Base-by-base conservation (phyloP, 106 monocot genomes). In the Phalaenopsis aphrodite region DNA sequence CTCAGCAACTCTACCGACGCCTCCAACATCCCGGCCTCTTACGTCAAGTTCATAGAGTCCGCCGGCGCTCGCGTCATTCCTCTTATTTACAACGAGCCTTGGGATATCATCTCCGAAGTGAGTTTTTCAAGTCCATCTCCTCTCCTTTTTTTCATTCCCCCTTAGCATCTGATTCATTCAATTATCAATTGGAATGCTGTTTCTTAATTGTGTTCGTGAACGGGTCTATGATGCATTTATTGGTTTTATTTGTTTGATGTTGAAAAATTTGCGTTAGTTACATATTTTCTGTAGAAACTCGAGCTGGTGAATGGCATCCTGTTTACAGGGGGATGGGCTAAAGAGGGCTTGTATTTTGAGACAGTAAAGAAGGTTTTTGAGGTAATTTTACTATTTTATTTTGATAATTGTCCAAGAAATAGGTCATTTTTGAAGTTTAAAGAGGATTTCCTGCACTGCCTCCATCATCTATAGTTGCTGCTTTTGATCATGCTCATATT, bases 1-100 rank as follows among this genome's bases (percentile, higher is more conserved):
- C 85, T 91, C 72, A 88, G 81, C 67, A 90, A 89, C 67, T 66
- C 64, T 73, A 84, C 92, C 17, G 65, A 57, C 61, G 78, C 82
- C 21, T 91, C 93, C 75, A 85, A 89, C 81, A 90, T 91, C 76
- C 84, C 89, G 18, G 89, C 91, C 11, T 96, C 96, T 46, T 96
- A 96, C 43, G 91, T 96, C 76, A 96, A 93, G 79, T 93, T 96
- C 73, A 91, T 93, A 52, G 90, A 96, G 83, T 86, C 96, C 55
- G 93, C 87, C 4, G 96, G 96, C 1, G 96, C 93, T n/a, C 79
- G 93, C 9, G 93, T 96, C 46, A 83, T 96, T 41, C 96, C 96
- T 6, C 77, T 96, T 74, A 82, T 96, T 52, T 93, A 86, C 46
- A 96, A 93, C 77, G 91, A 96, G 72, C 93, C 88, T 17, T 78